Percentiles rank a stretch among this genome's conserved stretches.
phyloP scores from a whole-genome alignment of 345 rosid genomes.

The Ailanthus altissimus region DNA sequence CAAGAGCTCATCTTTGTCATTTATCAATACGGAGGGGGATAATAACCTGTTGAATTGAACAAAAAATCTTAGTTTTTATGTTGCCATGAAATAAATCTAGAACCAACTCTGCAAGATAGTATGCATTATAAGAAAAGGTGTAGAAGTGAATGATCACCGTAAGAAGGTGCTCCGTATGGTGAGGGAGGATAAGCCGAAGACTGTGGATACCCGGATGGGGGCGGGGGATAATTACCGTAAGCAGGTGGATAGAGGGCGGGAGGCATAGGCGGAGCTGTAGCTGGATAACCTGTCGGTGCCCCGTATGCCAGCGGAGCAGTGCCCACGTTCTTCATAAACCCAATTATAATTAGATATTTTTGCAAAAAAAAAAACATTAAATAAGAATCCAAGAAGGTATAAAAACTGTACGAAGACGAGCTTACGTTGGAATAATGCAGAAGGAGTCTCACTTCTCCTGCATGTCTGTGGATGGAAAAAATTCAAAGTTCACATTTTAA shows the following conservation, averaged over 20 bases:
- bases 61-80: too few species aligned
- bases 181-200: constrained; percentile 46
- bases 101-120: too few species aligned
- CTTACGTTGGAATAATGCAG: constrained; percentile 69
- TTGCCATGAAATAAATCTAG: too few species aligned
- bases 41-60: too few species aligned
- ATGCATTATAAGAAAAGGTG: too few species aligned
- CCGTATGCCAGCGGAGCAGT: constrained; percentile 7
- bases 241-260: background rate
- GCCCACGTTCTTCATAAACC: background rate
- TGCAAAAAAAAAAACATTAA: constrained; percentile 13
- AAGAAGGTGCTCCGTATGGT: constrained; percentile 32
- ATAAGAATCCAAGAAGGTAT: background rate
- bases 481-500: background rate
- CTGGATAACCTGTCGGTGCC: background rate
- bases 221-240: constrained; percentile 9
- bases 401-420: background rate
- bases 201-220: constrained; percentile 40
- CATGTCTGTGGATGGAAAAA: constrained; percentile 50
- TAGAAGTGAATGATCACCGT: background rate
- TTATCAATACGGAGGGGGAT: background rate
- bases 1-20: too few species aligned
- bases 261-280: background rate
- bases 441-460: constrained; percentile 80
- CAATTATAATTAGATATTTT: too few species aligned